A percentile compares a stretch with the other conserved stretches of the same genome.
phyloP scores from a whole-genome alignment of 768 basidiomycete genomes.

The Trametes sanguinea region DNA sequence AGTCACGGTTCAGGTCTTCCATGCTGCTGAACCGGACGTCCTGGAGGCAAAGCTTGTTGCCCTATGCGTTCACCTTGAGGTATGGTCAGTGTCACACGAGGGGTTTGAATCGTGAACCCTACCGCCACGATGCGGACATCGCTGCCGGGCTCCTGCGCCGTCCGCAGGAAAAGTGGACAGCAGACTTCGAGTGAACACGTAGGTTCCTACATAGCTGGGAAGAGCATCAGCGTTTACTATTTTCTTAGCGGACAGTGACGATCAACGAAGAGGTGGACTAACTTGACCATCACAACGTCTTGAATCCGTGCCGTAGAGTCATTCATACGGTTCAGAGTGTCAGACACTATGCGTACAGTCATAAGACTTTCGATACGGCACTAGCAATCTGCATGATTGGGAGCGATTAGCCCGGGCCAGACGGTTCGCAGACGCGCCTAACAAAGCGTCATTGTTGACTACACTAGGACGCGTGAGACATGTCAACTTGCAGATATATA shows the following conservation, averaged over 20 bases:
- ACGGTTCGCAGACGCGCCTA: conserved; percentile 15
- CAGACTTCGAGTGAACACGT: conserved; percentile 55
- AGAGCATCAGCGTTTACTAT: conserved; percentile 13
- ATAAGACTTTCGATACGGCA: neutral
- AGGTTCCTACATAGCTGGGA: conserved; percentile 52
- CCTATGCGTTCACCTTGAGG: no score
- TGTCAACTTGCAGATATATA: neutral
- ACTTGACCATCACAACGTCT: conserved; percentile 48
- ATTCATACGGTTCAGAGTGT: no score
- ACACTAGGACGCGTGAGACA: neutral
- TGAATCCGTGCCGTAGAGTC: conserved; percentile 37
- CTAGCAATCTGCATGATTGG: neutral
- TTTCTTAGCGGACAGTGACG: no score
- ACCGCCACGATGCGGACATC: conserved; percentile 70
- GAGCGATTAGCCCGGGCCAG: neutral
- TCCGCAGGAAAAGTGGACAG: conserved; percentile 52
- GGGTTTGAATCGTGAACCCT: neutral
- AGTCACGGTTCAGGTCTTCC: no score
- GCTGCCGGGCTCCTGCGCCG: conserved; percentile 46
- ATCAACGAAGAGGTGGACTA: neutral
- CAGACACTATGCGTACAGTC: neutral
- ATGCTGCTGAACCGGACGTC: no score
- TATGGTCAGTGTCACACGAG: neutral
- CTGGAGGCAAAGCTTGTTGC: no score
- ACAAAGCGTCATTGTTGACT: conserved; percentile 64